These are phyloP conservation scores for Clonostachys rosea DNA, from an alignment of 2,329 filamentous ascomycete genomes.

Conservation along the genomic window DNA sequence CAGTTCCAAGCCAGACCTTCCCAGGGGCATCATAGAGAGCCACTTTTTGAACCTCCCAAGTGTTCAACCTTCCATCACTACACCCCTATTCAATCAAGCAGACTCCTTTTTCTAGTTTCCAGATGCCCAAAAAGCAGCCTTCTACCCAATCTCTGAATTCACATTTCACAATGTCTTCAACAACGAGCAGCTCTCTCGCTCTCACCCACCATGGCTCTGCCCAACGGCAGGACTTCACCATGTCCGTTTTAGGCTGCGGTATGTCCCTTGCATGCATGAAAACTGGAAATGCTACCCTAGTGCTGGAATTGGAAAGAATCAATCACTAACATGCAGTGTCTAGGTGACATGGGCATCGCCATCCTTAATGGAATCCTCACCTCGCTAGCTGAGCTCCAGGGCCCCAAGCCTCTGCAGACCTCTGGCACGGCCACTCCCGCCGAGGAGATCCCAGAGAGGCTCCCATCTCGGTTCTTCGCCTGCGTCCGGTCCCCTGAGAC, in stretches of 20 bases:
- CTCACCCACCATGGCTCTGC: conserved; percentile 14
- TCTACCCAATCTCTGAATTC: neutral
- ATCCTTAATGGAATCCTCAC: conserved; percentile 77
- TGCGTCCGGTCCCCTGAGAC: conserved; percentile 70
- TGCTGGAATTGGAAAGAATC: conserved; percentile 1
- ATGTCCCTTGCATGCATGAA: conserved; percentile 21
- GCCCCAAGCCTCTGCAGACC: conserved; percentile 36
- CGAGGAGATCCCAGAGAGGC: conserved; percentile 46
- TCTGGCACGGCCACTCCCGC: conserved; percentile 36
- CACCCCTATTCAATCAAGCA: no score
- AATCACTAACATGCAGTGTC: neutral
- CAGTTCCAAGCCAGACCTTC: no score
- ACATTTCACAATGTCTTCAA: neutral
- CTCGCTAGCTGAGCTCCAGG: conserved; percentile 54
- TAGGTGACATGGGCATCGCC: conserved; percentile 80
- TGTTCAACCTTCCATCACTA: no score
- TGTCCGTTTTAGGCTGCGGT: conserved; percentile 82
- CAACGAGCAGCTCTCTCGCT: conserved; percentile 15
- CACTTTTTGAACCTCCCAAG: no score
- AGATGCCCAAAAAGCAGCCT: no score
- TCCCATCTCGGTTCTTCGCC: conserved; percentile 75
- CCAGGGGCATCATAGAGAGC: no score
- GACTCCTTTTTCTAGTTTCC: no score
- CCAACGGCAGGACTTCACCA: conserved; percentile 49
- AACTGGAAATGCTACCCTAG: neutral